Conservation (phyloP, 2,329 filamentous ascomycete species). For the Fusarium heterosporum region DNA sequence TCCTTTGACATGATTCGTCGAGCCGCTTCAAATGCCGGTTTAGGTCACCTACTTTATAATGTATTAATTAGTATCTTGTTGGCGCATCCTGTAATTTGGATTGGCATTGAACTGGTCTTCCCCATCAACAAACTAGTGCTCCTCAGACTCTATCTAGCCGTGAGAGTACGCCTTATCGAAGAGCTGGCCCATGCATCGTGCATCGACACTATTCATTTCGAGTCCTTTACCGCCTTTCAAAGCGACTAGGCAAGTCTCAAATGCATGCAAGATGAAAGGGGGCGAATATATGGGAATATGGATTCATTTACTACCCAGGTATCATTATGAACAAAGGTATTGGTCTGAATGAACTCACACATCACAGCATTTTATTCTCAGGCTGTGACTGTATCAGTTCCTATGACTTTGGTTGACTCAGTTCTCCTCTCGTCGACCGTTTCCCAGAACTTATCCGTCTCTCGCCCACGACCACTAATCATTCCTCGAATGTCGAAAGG, state of each 20-base stretch:
- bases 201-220: background rate
- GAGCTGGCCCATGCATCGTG: background rate
- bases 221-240: background rate
- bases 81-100: conserved; percentile 30
- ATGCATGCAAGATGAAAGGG: too few relatives aligned
- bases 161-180: background rate
- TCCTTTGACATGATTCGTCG: conserved; percentile 15
- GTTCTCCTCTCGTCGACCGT: conserved; percentile 1
- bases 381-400: conserved; percentile 16
- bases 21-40: background rate
- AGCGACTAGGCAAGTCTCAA: background rate
- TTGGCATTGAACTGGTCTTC: conserved; percentile 3
- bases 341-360: too few relatives aligned
- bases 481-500: conserved; percentile 55
- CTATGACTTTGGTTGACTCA: conserved; percentile 1
- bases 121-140: background rate
- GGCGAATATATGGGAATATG: too few relatives aligned
- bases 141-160: background rate
- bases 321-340: too few relatives aligned
- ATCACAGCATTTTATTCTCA: background rate
- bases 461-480: conserved; percentile 48
- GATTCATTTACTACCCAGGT: too few relatives aligned
- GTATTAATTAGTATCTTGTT: background rate
- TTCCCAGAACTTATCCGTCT: conserved; percentile 55
- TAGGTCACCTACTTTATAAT: background rate